Evolutionary conservation across 1,284 basidiomycete genomes (phyloP).

Genomic region (Gymnopus androsaceus): DNA sequence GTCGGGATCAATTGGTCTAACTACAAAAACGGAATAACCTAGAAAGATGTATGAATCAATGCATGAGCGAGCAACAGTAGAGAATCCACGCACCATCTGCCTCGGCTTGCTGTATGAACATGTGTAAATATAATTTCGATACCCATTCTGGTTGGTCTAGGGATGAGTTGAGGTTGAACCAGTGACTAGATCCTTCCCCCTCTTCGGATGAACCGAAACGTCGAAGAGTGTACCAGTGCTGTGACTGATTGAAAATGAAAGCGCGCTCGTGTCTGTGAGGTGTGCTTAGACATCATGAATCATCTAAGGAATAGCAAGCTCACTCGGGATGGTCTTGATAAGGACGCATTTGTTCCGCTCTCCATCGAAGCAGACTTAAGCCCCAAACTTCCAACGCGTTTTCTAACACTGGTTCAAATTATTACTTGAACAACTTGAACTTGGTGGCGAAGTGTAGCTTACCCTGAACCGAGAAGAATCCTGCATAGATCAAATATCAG

Average conservation of each 20-base stretch:
- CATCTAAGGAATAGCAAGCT: conserved; percentile 26
- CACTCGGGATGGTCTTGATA: conserved; percentile 82
- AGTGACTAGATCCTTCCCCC: conserved; percentile 51
- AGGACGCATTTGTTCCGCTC: conserved; percentile 77
- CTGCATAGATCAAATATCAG: no score
- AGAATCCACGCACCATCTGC: conserved; percentile 55
- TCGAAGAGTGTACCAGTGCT: conserved; percentile 89
- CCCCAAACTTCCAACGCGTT: conserved; percentile 84
- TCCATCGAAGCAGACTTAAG: conserved; percentile 68
- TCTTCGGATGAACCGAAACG: conserved; percentile 67
- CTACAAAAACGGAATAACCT: conserved; percentile 91
- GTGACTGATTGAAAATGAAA: conserved; percentile 85
- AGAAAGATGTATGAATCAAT: conserved; percentile 8
- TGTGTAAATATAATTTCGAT: conserved; percentile 78
- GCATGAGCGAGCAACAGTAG: not conserved
- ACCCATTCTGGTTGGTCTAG: conserved; percentile 82
- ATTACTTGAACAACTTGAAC: no score
- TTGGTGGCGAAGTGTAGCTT: no score
- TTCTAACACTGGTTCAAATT: conserved; percentile 77
- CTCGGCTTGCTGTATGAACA: conserved; percentile 69
- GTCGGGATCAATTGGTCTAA: conserved; percentile 57
- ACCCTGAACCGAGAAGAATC: no score
- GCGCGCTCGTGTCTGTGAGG: conserved; percentile 72
- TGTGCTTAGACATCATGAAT: conserved; percentile 7
- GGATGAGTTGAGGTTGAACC: conserved; percentile 92